Base-by-base conservation (phyloP, 179 eudicot species). In the Nepenthes alata region DNA sequence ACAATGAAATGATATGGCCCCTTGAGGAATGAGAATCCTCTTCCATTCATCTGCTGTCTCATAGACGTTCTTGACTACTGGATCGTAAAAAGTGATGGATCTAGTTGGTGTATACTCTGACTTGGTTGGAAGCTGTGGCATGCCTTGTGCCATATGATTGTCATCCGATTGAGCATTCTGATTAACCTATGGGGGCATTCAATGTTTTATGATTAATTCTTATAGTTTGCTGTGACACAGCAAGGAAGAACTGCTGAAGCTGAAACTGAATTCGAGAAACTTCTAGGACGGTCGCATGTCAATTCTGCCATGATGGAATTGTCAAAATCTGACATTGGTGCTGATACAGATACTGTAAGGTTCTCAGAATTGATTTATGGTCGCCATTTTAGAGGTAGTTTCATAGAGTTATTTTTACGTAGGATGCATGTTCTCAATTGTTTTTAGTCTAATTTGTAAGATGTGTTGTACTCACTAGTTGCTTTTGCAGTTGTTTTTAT, bases 401-500 rank as follows among this genome's bases (percentile, higher is more conserved):
- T 9, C 37, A 37, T 47, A 13, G 44, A 4, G 39, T 8, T 61
- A 6, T 41, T 45, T 48, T 54, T 39, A 13, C 4, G 9, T 51
- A 38, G 53, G 61, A 53, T 45, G 49, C 48, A 36, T 53, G 52
- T 52, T 49, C 39, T 72, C 59, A 58, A 4, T 44, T 67, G 12
- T 51, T 56, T 59, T 25, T 48, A 49, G 12, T 53, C 47, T 67
- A 36, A 5, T 55, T 51, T 63, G 60, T 79, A 72, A 80, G 70
- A 64, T 72, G 63, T 59, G 35, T 65, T 67, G 68, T 74, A 69
- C 86, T 86, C 63, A 83, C 82, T 74, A 55, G 47, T 69, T 74
- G 74, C 77, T 85, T 90, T 89, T 83, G 96, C 95, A 88, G 96
- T 91, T 82, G 89, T 91, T 85, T 84, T 82, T 81, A 88, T 86